Conservation (phyloP, 345 rosid genomes). For the Eucalyptus tenuipes region DNA sequence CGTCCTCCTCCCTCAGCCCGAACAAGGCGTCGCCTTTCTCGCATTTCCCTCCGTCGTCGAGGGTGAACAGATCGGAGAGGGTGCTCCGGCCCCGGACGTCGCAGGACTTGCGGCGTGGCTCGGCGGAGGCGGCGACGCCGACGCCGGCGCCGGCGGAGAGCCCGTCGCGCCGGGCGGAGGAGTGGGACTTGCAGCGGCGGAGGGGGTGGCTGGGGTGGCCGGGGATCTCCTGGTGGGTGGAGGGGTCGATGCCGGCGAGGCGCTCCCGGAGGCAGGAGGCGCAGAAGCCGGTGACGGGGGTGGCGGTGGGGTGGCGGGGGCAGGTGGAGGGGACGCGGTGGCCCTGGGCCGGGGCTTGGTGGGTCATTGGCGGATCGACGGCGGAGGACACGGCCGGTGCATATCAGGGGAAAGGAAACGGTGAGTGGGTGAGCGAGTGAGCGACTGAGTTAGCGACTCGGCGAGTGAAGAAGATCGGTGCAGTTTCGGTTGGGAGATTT, state of each 20-base stretch:
- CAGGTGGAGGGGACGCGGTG: conserved; percentile 26
- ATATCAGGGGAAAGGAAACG: background rate
- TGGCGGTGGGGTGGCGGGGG: conserved; percentile 48
- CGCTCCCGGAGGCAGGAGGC: conserved; percentile 78
- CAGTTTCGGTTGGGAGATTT: background rate
- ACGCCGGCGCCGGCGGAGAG: background rate
- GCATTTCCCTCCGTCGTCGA: conserved; percentile 2
- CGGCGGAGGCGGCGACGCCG: background rate
- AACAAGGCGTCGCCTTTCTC: background rate
- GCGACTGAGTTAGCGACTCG: background rate
- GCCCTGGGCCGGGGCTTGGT: conserved; percentile 5
- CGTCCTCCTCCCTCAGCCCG: background rate
- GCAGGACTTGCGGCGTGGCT: conserved; percentile 50
- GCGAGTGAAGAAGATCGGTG: background rate
- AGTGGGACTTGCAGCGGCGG: conserved; percentile 49
- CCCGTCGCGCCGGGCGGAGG: conserved; percentile 13
- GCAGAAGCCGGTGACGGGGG: conserved; percentile 52
- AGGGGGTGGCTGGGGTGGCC: conserved; percentile 23
- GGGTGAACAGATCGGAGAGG: conserved; percentile 31
- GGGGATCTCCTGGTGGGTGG: conserved; percentile 12
- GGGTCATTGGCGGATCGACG: conserved; percentile 44
- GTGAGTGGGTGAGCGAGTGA: background rate
- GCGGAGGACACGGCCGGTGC: conserved; percentile 21
- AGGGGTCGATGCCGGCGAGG: conserved; percentile 44
- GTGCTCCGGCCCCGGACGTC: conserved; percentile 26